Evolutionary conservation across 208 protist genomes (phyloP), one percentile per base, ranked within the genome.

Genomic region (Acanthamoeba healyi): DNA sequence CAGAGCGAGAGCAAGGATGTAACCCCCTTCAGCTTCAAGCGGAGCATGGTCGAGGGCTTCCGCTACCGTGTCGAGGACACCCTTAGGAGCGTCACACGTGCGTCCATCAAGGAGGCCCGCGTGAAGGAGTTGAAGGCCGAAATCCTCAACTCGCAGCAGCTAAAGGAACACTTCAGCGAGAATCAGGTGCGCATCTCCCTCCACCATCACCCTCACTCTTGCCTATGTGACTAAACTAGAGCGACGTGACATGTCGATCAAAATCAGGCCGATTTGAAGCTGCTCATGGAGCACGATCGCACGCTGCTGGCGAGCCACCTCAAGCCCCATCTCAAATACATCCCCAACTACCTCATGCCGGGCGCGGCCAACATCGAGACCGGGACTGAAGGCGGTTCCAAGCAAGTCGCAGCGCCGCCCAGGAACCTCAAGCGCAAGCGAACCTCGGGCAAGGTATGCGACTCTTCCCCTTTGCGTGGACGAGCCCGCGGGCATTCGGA

Each of bases 111-210:
- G 38, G 91, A 94, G 77, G 91, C 91, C 2, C 91, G 91, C 44
- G 46, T 94, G 67, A 44, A 51, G 56, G 91, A 94, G 49, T n/a
- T 94, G 7, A 94, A 94, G 72, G 70, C 63, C 12, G 91, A 94
- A 29, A 88, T 94, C 74, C 44, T 94, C 65, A 94, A 94, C 74
- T 94, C 91, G 7, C 42, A 94, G 44, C 44, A 94, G 49, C 91
- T 94, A 3, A 94, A 94, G 91, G 91, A 65, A 26, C 54, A 87
- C 54, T 94, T 74, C 42, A 42, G 19, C 74, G 56, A 93, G 67
- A 67, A 63, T 29, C 88, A 72, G 38, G 36, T 65, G 38, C 38
- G 49, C 56, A 14, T 17, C 87, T 92, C 58, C 36, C 9, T 54
- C 17, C 9, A 46, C n/a, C n/a, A n/a, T n/a, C n/a, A n/a, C n/a